phyloP scores from a whole-genome alignment of 352 stramenopile genomes.

The Pythium dissimile region DNA sequence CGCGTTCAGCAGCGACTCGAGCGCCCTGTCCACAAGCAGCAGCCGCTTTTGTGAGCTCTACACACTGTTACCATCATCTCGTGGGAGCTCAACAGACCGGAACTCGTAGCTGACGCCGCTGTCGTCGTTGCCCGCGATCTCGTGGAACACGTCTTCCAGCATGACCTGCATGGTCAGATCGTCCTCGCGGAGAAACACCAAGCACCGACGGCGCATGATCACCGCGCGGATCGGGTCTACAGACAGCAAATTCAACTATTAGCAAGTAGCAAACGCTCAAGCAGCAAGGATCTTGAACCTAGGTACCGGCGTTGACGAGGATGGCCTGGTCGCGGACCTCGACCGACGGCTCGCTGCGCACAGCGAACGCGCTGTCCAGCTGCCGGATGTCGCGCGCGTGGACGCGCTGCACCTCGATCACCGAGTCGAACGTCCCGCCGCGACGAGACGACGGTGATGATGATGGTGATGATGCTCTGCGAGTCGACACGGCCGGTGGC shows the following conservation, averaged over 20 bases:
- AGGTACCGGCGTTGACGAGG: constrained; percentile 56
- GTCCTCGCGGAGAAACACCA: constrained; percentile 37
- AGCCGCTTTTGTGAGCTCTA: constrained; percentile 37
- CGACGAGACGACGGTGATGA: not conserved
- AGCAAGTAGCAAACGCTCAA: not conserved
- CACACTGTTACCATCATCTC: constrained; percentile 37
- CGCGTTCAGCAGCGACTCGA: constrained; percentile 45
- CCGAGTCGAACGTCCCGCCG: not conserved
- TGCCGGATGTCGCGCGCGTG: constrained; percentile 75
- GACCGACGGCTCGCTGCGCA: constrained; percentile 72
- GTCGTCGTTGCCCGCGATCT: constrained; percentile 44
- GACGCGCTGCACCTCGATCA: constrained; percentile 42
- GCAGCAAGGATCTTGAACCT: not conserved
- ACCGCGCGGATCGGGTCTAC: constrained; percentile 61
- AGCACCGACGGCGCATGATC: constrained; percentile 54
- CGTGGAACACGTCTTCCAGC: constrained; percentile 58
- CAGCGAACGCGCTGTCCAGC: constrained; percentile 69
- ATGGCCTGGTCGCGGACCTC: constrained; percentile 76
- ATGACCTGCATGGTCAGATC: constrained; percentile 59
- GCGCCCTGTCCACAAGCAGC: constrained; percentile 21
- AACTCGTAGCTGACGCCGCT: constrained; percentile 61
- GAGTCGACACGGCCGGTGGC: too few species aligned
- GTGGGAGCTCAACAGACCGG: constrained; percentile 56
- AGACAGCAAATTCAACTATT: constrained; percentile 9
- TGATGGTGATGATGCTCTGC: not conserved